Evolutionary conservation across 805 yeast species (phyloP).

Genomic region (Barnettozyma siamensis): DNA sequence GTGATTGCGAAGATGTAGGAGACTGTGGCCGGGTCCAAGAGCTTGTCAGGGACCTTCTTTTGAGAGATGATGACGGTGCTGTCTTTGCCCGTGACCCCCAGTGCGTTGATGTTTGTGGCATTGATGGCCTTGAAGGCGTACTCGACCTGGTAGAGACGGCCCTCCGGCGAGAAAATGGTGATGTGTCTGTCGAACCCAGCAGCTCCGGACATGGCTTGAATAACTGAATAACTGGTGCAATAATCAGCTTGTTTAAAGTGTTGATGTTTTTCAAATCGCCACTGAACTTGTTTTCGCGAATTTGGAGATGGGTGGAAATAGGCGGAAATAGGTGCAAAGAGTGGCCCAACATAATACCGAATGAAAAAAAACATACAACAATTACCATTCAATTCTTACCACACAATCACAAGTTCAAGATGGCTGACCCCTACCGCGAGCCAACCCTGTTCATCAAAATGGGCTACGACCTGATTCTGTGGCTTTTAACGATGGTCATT

Average conservation of each 20-base stretch:
- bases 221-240: neutral
- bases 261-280: neutral
- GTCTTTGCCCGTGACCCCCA: slow-evolving; percentile 84
- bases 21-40: slow-evolving; percentile 82
- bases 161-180: slow-evolving; percentile 97
- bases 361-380: no score
- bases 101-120: slow-evolving; percentile 81
- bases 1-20: slow-evolving; percentile 82
- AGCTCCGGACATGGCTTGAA: slow-evolving; percentile 36
- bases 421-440: slow-evolving; percentile 8
- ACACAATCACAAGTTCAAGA: no score
- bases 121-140: slow-evolving; percentile 97
- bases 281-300: neutral
- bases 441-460: slow-evolving; percentile 34
- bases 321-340: no score
- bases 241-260: neutral
- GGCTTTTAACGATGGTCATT: slow-evolving; percentile 44
- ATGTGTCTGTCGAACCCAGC: slow-evolving; percentile 99
- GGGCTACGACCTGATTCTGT: slow-evolving; percentile 46
- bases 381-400: no score
- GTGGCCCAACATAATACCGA: no score
- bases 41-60: slow-evolving; percentile 93
- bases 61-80: slow-evolving; percentile 87
- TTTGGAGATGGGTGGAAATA: no score
- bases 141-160: slow-evolving; percentile 95